phyloP scores from a whole-genome alignment of 495 filamentous ascomycete species.

The Cercophora samala region DNA sequence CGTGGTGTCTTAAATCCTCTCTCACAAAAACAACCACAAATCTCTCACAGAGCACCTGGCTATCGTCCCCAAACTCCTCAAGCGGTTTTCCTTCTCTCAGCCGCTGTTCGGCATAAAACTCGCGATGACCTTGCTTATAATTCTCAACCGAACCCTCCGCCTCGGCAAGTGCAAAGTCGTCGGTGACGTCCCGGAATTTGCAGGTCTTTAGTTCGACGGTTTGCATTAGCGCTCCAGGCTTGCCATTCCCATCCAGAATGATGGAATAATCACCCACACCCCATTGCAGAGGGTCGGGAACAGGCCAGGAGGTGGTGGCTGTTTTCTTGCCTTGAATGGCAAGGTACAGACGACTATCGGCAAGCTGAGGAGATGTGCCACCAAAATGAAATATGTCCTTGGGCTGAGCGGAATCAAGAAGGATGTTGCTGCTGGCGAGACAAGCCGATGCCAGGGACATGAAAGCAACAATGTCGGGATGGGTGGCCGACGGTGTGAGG shows the following conservation, averaged over 20 bases:
- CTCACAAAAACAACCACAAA: conserved; percentile 34
- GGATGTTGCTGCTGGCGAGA: conserved; percentile 14
- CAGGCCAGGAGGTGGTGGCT: conserved; percentile 36
- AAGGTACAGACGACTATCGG: conserved; percentile 22
- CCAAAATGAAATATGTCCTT: conserved; percentile 37
- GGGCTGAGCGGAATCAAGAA: conserved; percentile 19
- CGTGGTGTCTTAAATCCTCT: background rate
- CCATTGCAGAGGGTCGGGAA: conserved; percentile 33
- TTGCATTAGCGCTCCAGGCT: conserved; percentile 32
- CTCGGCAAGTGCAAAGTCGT: conserved; percentile 36
- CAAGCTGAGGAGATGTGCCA: conserved; percentile 11
- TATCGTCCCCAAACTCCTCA: conserved; percentile 31
- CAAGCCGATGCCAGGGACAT: conserved; percentile 27
- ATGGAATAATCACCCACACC: conserved; percentile 33
- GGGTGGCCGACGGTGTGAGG: conserved; percentile 50
- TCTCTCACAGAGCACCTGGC: conserved; percentile 34
- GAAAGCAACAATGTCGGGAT: conserved; percentile 31
- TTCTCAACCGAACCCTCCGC: conserved; percentile 31
- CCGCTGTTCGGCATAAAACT: conserved; percentile 26
- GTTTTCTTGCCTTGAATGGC: conserved; percentile 32
- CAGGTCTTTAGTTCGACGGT: conserved; percentile 28
- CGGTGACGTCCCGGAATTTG: conserved; percentile 32
- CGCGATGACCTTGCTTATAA: conserved; percentile 29
- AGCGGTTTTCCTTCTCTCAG: conserved; percentile 11
- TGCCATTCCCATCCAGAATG: conserved; percentile 30